phyloP scores from a whole-genome alignment of 2,329 filamentous ascomycete species.

The Epichloe sibirici region DNA sequence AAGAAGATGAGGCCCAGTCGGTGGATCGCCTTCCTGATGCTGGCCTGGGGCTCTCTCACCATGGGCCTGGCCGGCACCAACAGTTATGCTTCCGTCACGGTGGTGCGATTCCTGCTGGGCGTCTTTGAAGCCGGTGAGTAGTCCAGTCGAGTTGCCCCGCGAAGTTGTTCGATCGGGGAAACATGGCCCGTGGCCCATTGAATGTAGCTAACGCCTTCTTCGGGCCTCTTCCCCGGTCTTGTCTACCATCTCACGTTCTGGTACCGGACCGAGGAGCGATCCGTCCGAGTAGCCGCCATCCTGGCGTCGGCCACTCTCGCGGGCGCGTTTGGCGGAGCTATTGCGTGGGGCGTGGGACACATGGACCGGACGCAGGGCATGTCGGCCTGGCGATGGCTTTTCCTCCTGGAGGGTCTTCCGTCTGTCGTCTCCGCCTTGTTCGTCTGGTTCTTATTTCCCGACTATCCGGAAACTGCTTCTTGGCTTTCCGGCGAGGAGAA shows the following conservation, averaged over 20 bases:
- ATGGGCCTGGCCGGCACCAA: constrained; percentile 53
- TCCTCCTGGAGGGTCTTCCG: constrained; percentile 50
- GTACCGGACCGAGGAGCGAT: constrained; percentile 59
- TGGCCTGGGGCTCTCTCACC: constrained; percentile 55
- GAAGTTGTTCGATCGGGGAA: not conserved
- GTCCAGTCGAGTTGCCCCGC: too few relatives aligned
- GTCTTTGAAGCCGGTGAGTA: constrained; percentile 44
- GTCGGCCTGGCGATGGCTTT: constrained; percentile 57
- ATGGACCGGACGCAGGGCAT: constrained; percentile 53
- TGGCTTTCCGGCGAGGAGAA: constrained; percentile 51
- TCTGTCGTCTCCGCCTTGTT: constrained; percentile 51
- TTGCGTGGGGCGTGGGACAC: constrained; percentile 60
- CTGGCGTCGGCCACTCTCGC: constrained; percentile 58
- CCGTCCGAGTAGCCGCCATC: constrained; percentile 56
- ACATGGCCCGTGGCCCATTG: constrained; percentile 28
- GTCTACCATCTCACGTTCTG: constrained; percentile 62
- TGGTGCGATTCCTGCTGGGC: constrained; percentile 55
- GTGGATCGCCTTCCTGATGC: constrained; percentile 55
- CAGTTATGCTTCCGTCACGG: constrained; percentile 50
- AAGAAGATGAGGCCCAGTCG: constrained; percentile 50
- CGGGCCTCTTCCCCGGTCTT: constrained; percentile 43
- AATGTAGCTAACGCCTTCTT: constrained; percentile 27
- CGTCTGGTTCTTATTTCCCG: constrained; percentile 56
- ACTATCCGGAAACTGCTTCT: constrained; percentile 51
- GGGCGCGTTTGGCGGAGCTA: constrained; percentile 60